phyloP scores from a whole-genome alignment of 331 rosid genomes.

The Acacia concinna region DNA sequence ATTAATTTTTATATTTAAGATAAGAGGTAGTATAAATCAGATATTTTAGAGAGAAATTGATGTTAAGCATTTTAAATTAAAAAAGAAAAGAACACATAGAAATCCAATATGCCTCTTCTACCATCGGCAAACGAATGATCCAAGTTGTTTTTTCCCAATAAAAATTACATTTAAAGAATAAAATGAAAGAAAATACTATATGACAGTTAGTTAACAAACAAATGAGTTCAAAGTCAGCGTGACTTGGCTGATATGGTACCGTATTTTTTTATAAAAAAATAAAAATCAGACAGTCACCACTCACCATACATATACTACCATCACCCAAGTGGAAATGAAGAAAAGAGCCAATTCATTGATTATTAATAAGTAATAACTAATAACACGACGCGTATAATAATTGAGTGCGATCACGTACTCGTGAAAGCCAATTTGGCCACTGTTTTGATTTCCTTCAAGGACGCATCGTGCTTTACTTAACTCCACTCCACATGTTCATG shows the following conservation, averaged over 20 bases:
- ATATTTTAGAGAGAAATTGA: neutral
- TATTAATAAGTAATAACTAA: too few species aligned
- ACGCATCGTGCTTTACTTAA: neutral
- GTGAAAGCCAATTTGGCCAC: too few species aligned
- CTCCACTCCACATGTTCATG: too few species aligned
- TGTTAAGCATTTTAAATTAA: neutral
- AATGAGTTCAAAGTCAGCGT: neutral
- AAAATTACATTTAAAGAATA: neutral
- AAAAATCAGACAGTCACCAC: too few species aligned
- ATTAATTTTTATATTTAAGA: too few species aligned
- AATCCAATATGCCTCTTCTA: neutral
- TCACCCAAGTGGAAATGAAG: too few species aligned
- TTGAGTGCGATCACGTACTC: neutral
- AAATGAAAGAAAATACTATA: neutral
- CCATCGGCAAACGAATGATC: neutral
- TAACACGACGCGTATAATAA: neutral
- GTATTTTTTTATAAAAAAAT: neutral
- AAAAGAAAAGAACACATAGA: neutral
- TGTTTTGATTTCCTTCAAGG: neutral
- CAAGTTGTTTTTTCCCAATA: neutral
- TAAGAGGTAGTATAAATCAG: neutral
- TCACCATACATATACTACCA: too few species aligned
- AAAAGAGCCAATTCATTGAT: too few species aligned
- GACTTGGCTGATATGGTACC: neutral
- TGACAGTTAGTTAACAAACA: neutral